Conservation (phyloP, 345 rosid species). For the Eucalyptus sp. region DNA sequence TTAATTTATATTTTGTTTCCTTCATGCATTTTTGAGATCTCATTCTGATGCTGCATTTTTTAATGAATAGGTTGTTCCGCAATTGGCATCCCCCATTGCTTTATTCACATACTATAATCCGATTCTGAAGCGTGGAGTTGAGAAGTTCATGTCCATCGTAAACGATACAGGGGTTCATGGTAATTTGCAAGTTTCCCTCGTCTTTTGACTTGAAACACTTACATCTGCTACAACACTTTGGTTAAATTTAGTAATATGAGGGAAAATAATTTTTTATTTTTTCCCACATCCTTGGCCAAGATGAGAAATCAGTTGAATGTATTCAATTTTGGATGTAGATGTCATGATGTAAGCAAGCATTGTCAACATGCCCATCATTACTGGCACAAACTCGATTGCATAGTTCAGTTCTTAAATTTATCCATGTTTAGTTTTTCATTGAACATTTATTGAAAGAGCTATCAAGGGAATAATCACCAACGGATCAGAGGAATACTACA, state of each 20-base stretch:
- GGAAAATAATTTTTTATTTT: background rate
- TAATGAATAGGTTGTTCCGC: slow-evolving; percentile 60
- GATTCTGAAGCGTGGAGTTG: slow-evolving; percentile 61
- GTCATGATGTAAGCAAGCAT: background rate
- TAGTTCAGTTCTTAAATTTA: background rate
- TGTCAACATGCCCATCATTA: background rate
- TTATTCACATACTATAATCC: slow-evolving; percentile 95
- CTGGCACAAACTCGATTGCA: background rate
- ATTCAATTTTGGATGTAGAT: background rate
- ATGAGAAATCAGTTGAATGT: background rate
- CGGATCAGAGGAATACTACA: background rate
- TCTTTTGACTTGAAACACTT: background rate
- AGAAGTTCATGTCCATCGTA: slow-evolving; percentile 54
- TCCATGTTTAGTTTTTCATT: background rate
- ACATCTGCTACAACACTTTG: background rate
- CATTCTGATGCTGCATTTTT: background rate
- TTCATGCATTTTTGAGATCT: background rate
- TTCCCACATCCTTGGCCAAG: background rate
- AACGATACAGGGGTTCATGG: slow-evolving; percentile 72
- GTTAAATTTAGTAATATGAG: background rate
- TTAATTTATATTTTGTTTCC: background rate
- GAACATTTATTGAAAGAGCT: background rate
- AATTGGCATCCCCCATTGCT: slow-evolving; percentile 80
- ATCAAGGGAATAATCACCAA: background rate
- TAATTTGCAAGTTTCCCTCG: slow-evolving; percentile 1